Evolutionary conservation across 495 filamentous ascomycete genomes (phyloP), one percentile per base, ranked within the genome.

Genomic region (Hypoxylon perforatum): DNA sequence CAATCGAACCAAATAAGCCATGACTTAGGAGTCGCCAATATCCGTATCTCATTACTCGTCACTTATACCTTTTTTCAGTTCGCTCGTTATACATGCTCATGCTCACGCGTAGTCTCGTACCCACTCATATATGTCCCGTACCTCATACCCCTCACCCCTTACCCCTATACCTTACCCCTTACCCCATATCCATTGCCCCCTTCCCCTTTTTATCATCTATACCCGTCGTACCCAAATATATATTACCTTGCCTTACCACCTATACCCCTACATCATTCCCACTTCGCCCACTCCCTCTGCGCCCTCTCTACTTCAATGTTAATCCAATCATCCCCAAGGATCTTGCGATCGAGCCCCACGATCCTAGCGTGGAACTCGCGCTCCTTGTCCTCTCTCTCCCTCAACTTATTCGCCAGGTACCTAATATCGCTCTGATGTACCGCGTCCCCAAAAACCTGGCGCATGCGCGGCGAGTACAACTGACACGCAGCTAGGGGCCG

Each of bases 391-490:
- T 76, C 68, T 17, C 83, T 81, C 54, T 84, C 81, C 18, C 71
- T 70, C 38, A 86, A 76, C 58, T 82, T 80, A 44, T 69, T 63
- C 60, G 86, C 82, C 49, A 91, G 71, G 54, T 78, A 82, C 7
- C 72, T 67, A 36, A 86, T 76, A 66, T 93, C 90, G 44, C 85
- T 80, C 15, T 82, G 81, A 56, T 78, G 65, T 48, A 88, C 84
- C 2, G 89, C 88, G 17, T 84, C 80, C 15, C 73, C 68, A 71
- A 92, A 92, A 8, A 88, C 80, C 0, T 80, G 76, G 39, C 91
- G 82, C 88, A 93, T 93, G n/a, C 87, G 84, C 9, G 82, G 76
- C n/a, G 88, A 90, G 63, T 91, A 93, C 6, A 94, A 77, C 75
- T 92, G 89, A 67, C 92, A 95, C 17, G 82, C 83, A 0, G 83